Conservation (phyloP, 139 green algal genomes). For the Tetratostichococcus sp. region DNA sequence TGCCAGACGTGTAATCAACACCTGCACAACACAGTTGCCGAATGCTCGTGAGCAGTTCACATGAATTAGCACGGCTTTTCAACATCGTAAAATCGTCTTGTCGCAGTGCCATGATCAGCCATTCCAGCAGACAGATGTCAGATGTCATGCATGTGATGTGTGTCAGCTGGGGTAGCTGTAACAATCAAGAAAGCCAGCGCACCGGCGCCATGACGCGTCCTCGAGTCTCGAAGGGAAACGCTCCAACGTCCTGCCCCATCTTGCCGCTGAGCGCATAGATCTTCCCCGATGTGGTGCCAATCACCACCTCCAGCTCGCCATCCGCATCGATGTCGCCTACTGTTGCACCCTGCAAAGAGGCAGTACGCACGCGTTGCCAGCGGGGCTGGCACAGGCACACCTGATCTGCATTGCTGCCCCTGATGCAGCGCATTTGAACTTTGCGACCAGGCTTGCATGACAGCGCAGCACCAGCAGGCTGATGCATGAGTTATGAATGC, state of each 20-base stretch:
- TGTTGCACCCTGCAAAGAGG: slow-evolving; percentile 31
- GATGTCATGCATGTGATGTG: no score
- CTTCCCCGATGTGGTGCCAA: slow-evolving; percentile 67
- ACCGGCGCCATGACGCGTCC: slow-evolving; percentile 34
- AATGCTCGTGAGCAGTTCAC: no score
- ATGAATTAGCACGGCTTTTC: no score
- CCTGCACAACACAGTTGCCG: slow-evolving; percentile 28
- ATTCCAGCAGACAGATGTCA: no score
- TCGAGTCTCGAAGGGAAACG: slow-evolving; percentile 76
- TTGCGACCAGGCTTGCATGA: no score
- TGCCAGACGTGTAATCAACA: slow-evolving; percentile 57
- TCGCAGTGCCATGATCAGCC: no score
- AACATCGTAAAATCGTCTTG: no score
- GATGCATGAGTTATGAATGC: no score
- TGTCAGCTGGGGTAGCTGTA: no score
- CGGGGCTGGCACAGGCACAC: slow-evolving; percentile 28
- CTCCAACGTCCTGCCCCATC: slow-evolving; percentile 43
- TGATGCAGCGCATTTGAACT: no score
- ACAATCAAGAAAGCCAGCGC: no score
- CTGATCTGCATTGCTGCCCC: slow-evolving; percentile 8
- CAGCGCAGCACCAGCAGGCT: no score
- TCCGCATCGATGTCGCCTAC: slow-evolving; percentile 82
- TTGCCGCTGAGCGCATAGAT: slow-evolving; percentile 72
- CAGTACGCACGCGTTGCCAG: background rate
- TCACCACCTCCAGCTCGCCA: slow-evolving; percentile 74